Conservation (phyloP, 2,329 filamentous ascomycete species). For the Exophiala viscosa region DNA sequence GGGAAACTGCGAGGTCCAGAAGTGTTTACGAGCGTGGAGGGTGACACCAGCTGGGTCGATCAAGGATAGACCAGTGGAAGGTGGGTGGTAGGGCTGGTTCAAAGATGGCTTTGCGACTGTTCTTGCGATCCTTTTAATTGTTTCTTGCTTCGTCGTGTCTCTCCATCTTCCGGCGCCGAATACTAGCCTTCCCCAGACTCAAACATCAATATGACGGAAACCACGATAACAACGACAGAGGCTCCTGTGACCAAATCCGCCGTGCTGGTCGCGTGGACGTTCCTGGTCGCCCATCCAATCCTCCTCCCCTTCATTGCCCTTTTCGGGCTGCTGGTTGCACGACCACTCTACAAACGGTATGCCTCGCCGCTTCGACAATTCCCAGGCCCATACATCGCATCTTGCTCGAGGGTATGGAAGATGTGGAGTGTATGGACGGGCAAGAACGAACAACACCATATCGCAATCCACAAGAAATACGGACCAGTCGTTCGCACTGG, state of each 20-base stretch:
- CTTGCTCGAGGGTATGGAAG: slow-evolving; percentile 41
- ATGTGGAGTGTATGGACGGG: slow-evolving; percentile 38
- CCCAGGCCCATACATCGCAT: slow-evolving; percentile 42
- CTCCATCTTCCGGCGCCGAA: not conserved
- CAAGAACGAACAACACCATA: slow-evolving; percentile 37
- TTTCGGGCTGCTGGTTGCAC: slow-evolving; percentile 28
- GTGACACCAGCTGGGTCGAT: slow-evolving; percentile 6
- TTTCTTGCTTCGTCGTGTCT: slow-evolving; percentile 2
- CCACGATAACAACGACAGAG: slow-evolving; percentile 11
- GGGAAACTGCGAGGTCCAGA: slow-evolving; percentile 1
- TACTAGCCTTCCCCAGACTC: not conserved
- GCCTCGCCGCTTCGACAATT: slow-evolving; percentile 40
- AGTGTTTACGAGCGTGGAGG: slow-evolving; percentile 12
- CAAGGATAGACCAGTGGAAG: slow-evolving; percentile 2
- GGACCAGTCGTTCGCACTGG: slow-evolving; percentile 49
- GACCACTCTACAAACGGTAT: slow-evolving; percentile 45
- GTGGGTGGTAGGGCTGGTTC: slow-evolving; percentile 5
- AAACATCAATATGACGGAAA: slow-evolving; percentile 8
- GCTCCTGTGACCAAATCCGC: slow-evolving; percentile 19
- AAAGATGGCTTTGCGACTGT: not conserved
- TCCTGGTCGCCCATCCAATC: slow-evolving; percentile 17
- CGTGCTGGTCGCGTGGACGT: slow-evolving; percentile 12
- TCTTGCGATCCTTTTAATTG: slow-evolving; percentile 6
- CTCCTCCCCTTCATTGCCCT: slow-evolving; percentile 22
- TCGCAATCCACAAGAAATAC: slow-evolving; percentile 39